Percentiles rank a stretch among this genome's conserved stretches.
phyloP scores from a whole-genome alignment of 352 stramenopile genomes.

The Pythium phragmiticola region DNA sequence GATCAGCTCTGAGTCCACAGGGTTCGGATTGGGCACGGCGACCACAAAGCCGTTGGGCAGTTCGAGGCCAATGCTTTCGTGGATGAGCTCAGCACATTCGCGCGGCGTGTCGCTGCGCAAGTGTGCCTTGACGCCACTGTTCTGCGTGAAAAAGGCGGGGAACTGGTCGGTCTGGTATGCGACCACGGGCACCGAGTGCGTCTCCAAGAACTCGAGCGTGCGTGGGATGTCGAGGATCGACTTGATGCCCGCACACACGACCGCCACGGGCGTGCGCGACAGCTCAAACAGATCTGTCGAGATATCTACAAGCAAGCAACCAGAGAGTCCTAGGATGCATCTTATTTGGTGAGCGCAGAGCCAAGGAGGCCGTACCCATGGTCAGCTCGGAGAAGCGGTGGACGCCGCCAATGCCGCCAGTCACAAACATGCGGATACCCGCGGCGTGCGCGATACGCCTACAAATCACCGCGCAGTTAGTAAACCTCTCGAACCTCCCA shows the following conservation, averaged over 20 bases:
- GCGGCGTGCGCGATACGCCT: slow-evolving; percentile 92
- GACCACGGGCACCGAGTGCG: slow-evolving; percentile 93
- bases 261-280: slow-evolving; percentile 93
- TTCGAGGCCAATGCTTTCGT: slow-evolving; percentile 70
- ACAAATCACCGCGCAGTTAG: neutral
- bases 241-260: slow-evolving; percentile 98
- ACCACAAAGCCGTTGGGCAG: slow-evolving; percentile 87
- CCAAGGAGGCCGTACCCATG: slow-evolving; percentile 61
- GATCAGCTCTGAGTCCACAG: slow-evolving; percentile 82
- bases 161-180: slow-evolving; percentile 93
- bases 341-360: neutral
- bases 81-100: slow-evolving; percentile 86
- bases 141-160: slow-evolving; percentile 97
- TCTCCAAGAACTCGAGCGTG: slow-evolving; percentile 98
- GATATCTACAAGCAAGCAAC: slow-evolving; percentile 62
- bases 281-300: slow-evolving; percentile 97
- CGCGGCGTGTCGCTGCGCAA: slow-evolving; percentile 80
- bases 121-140: slow-evolving; percentile 87
- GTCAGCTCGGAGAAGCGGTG: slow-evolving; percentile 94
- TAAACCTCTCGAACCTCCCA: neutral
- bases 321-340: too few relatives aligned
- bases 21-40: slow-evolving; percentile 88
- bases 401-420: slow-evolving; percentile 95
- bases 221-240: slow-evolving; percentile 97
- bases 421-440: slow-evolving; percentile 97